These are phyloP conservation scores for Tetrahymena malaccensis DNA, from an alignment of 73 alveolate species.

Conservation along the genomic window DNA sequence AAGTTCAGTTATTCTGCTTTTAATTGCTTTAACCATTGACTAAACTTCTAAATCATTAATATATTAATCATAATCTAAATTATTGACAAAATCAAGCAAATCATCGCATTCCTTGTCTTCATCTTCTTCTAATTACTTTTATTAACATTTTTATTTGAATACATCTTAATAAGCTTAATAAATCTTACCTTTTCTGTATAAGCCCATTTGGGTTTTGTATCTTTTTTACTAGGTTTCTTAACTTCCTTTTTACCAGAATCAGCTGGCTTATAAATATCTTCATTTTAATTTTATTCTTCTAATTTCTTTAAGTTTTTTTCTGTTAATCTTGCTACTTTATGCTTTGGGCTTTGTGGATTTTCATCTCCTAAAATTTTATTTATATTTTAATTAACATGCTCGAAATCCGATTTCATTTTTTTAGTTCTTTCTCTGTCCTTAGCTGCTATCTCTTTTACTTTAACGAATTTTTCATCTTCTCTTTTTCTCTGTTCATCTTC, in stretches of 20 bases:
- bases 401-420: slow-evolving; percentile 47
- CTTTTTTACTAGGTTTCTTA: slow-evolving; percentile 17
- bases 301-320: slow-evolving; percentile 58
- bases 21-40: slow-evolving; percentile 68
- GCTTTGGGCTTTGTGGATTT: not conserved
- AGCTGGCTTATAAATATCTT: slow-evolving; percentile 14
- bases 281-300: not conserved
- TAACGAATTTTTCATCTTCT: slow-evolving; percentile 36
- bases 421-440: slow-evolving; percentile 38
- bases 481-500: slow-evolving; percentile 45
- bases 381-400: slow-evolving; percentile 32
- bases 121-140: slow-evolving; percentile 48
- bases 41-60: slow-evolving; percentile 82
- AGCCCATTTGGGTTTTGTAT: slow-evolving; percentile 77
- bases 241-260: not conserved
- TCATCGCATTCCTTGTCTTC: slow-evolving; percentile 71
- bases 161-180: not conserved
- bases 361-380: slow-evolving; percentile 14
- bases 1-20: slow-evolving; percentile 67
- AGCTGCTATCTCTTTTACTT: slow-evolving; percentile 48
- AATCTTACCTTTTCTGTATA: slow-evolving; percentile 51
- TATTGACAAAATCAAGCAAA: slow-evolving; percentile 70
- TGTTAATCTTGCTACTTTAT: slow-evolving; percentile 41
- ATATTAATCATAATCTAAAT: slow-evolving; percentile 76
- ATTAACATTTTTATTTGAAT: not conserved